These are phyloP conservation scores for Dryas octopetala DNA, from an alignment of 306 rosid species.

Conservation along the genomic window DNA sequence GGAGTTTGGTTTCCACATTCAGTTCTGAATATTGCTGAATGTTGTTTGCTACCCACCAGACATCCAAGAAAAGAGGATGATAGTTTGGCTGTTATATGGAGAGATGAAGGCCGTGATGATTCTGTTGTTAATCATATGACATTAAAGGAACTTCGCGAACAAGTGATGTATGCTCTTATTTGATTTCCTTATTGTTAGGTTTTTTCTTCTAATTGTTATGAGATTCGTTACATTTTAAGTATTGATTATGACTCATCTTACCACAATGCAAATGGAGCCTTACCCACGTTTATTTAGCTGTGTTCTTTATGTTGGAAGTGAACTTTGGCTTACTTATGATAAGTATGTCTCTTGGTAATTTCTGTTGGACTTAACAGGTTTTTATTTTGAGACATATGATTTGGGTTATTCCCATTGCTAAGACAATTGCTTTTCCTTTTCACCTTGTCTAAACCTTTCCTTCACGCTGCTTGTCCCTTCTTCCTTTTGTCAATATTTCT, in stretches of 20 bases:
- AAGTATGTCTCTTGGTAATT: too few relatives aligned
- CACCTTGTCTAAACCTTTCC: background rate
- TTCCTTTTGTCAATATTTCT: background rate
- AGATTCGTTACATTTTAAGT: background rate
- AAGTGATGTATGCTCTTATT: slow-evolving; percentile 62
- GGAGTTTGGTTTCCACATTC: slow-evolving; percentile 78
- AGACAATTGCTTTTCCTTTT: background rate
- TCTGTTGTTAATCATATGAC: slow-evolving; percentile 51
- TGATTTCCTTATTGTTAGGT: background rate
- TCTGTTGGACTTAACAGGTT: too few relatives aligned
- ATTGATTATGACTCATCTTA: background rate
- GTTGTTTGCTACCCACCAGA: slow-evolving; percentile 58
- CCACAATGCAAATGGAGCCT: too few relatives aligned
- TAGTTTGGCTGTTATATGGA: slow-evolving; percentile 72
- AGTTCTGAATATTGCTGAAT: slow-evolving; percentile 71
- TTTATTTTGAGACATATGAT: too few relatives aligned
- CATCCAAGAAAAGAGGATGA: slow-evolving; percentile 55
- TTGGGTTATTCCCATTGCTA: too few relatives aligned
- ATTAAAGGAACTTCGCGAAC: slow-evolving; percentile 64
- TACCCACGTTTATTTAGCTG: too few relatives aligned
- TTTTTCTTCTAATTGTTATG: background rate
- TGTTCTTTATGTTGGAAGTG: too few relatives aligned
- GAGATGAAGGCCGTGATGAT: slow-evolving; percentile 68
- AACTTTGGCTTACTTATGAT: too few relatives aligned
- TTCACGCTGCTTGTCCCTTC: too few relatives aligned